Conservation (phyloP, 495 filamentous ascomycete genomes). For the Gamarada debralockiae region DNA sequence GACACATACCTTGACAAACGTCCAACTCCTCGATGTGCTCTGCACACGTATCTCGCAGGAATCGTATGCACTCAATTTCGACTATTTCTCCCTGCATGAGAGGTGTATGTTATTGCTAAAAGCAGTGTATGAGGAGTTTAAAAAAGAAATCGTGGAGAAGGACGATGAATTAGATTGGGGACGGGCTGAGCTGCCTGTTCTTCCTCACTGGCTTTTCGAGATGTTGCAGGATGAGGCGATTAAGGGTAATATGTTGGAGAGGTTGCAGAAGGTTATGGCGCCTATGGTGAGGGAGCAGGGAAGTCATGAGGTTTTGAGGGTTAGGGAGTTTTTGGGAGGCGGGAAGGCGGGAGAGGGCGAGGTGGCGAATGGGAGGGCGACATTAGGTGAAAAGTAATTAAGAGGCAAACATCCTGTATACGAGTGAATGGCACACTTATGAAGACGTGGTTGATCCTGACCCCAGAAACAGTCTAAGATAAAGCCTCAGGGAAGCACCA, state of each 20-base stretch:
- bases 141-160: neutral
- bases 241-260: neutral
- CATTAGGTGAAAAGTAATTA: no score
- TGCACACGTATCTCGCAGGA: slow-evolving; percentile 4
- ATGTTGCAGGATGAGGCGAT: slow-evolving; percentile 1
- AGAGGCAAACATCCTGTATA: no score
- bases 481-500: no score
- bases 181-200: neutral
- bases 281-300: slow-evolving; percentile 1
- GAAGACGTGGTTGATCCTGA: no score
- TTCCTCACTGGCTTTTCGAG: slow-evolving; percentile 2
- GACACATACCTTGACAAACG: neutral
- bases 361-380: no score
- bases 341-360: no score
- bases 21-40: neutral
- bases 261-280: slow-evolving; percentile 2
- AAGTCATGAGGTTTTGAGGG: neutral
- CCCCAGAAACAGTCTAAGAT: no score
- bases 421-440: no score
- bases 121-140: slow-evolving; percentile 1
- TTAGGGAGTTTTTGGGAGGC: no score
- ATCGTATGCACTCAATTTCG: neutral
- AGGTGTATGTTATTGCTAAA: neutral
- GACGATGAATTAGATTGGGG: neutral
- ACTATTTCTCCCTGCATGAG: slow-evolving; percentile 1